These are phyloP conservation scores for Scenedesmus sp. DNA, from an alignment of 163 green algal species.

Conservation along the genomic window DNA sequence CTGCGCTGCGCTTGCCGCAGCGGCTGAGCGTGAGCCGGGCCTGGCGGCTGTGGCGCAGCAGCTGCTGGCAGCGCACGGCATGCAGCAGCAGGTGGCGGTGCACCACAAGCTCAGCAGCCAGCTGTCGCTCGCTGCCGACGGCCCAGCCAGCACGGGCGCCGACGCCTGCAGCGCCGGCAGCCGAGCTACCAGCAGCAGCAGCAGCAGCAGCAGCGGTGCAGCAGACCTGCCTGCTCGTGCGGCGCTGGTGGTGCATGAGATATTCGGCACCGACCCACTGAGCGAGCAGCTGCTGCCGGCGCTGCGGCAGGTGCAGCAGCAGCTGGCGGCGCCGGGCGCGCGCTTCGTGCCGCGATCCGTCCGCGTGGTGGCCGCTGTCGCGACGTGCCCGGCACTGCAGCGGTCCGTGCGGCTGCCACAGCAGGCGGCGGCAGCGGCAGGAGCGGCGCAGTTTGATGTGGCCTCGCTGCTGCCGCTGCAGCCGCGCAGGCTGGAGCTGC, in stretches of 20 bases:
- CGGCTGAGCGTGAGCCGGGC: slow-evolving; percentile 58
- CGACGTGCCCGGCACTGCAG: slow-evolving; percentile 32
- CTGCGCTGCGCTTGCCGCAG: slow-evolving; percentile 31
- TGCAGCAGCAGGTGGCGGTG: slow-evolving; percentile 5
- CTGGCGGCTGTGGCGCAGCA: slow-evolving; percentile 49
- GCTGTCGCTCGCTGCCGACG: slow-evolving; percentile 11
- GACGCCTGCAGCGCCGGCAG: not conserved
- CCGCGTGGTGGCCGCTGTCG: slow-evolving; percentile 56
- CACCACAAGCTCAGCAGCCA: slow-evolving; percentile 55
- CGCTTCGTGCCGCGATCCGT: slow-evolving; percentile 51
- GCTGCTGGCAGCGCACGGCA: slow-evolving; percentile 45
- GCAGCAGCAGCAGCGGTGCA: not conserved
- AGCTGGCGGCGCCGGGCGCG: slow-evolving; percentile 1
- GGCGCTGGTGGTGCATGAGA: slow-evolving; percentile 62
- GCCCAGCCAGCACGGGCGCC: not conserved
- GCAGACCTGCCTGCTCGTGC: slow-evolving; percentile 31
- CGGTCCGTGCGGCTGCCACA: not conserved
- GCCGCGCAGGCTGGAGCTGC: slow-evolving; percentile 60
- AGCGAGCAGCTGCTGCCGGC: slow-evolving; percentile 62
- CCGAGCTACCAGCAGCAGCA: not conserved
- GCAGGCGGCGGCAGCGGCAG: not conserved
- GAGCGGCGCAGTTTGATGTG: slow-evolving; percentile 29
- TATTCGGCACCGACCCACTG: slow-evolving; percentile 66
- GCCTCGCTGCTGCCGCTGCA: slow-evolving; percentile 51
- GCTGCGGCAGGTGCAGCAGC: slow-evolving; percentile 59